phyloP scores from a whole-genome alignment of 2,329 filamentous ascomycete species.

The Aspergillus unguis region DNA sequence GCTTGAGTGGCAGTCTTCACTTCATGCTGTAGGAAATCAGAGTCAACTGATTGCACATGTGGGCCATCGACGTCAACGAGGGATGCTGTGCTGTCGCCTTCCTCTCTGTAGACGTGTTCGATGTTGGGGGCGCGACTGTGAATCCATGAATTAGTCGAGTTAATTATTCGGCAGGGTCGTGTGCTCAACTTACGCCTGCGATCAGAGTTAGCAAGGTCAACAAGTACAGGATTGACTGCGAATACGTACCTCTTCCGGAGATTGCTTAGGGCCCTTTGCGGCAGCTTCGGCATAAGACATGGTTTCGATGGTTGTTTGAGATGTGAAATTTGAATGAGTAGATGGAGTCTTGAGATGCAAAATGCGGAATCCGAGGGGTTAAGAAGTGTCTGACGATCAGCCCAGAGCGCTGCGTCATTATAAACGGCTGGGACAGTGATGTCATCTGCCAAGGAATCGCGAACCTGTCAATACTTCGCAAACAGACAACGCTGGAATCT shows the following conservation, averaged over 20 bases:
- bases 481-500: too few species aligned
- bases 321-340: too few species aligned
- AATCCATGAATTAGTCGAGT: background rate
- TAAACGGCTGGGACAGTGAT: too few species aligned
- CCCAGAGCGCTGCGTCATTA: too few species aligned
- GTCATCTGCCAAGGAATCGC: too few species aligned
- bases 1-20: conserved; percentile 48
- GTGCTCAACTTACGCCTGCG: conserved; percentile 36
- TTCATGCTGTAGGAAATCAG: conserved; percentile 41
- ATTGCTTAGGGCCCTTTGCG: conserved; percentile 46
- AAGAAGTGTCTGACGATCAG: too few species aligned
- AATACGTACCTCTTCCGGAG: conserved; percentile 45
- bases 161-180: too few species aligned
- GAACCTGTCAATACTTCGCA: too few species aligned
- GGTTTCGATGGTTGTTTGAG: conserved; percentile 7
- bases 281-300: conserved; percentile 52
- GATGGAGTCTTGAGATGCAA: too few species aligned
- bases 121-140: conserved; percentile 42
- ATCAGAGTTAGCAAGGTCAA: conserved; percentile 12
- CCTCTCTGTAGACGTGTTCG: conserved; percentile 37
- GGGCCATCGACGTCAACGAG: conserved; percentile 49
- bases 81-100: conserved; percentile 41
- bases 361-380: too few species aligned
- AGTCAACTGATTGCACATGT: conserved; percentile 43
- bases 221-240: background rate